Base-by-base conservation (phyloP, 1,139 yeast species). In the Protomyces inundatus region DNA sequence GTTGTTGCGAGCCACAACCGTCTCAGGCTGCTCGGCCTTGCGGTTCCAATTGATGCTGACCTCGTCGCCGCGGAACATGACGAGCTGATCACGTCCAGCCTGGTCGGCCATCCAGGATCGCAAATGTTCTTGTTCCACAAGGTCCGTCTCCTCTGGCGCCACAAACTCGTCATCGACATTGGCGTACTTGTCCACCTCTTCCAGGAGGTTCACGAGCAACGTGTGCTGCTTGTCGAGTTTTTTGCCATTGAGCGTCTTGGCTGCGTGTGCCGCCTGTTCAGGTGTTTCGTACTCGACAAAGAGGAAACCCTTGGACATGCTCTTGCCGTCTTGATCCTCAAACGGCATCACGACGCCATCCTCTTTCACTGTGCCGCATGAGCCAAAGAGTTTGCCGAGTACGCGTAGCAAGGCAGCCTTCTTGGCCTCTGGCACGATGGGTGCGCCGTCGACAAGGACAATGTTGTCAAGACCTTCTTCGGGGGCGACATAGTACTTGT, bases 151-250 rank as follows among this genome's bases (percentile, higher is more conserved):
- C 57, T 73, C 77, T 73, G 87, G 90, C 65, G 84, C 85, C 54
- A 81, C 82, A 34, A 82, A 76, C 67, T 87, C 83, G 61, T 82
- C 81, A 65, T 88, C 93, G 62, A 83, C 85, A 64, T 81, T 78
- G 64, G 90, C 93, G 75, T 80, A 89, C 73, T 87, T 87, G 75
- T 89, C 96, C 71, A 95, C 84, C 73, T 93, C 98, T 46, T 85
- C 78, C 72, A 93, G 81, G 73, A 83, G 86, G 81, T 93, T 93
- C 66, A 93, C 88, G 70, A 84, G 82, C 71, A 95, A 81, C 71
- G 96, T 85, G 78, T 95, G 99, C 77, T 89, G 90, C 70, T 88
- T 88, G 78, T 95, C 98, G 72, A 95, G 83, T 75, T 90, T 90
- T 79, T 90, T 91, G 72, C 90, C 90, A 77, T 93, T 86, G 74